These are phyloP conservation scores for Ilyonectria mors-panacis DNA, from an alignment of 2,329 filamentous ascomycete species.

Conservation along the genomic window DNA sequence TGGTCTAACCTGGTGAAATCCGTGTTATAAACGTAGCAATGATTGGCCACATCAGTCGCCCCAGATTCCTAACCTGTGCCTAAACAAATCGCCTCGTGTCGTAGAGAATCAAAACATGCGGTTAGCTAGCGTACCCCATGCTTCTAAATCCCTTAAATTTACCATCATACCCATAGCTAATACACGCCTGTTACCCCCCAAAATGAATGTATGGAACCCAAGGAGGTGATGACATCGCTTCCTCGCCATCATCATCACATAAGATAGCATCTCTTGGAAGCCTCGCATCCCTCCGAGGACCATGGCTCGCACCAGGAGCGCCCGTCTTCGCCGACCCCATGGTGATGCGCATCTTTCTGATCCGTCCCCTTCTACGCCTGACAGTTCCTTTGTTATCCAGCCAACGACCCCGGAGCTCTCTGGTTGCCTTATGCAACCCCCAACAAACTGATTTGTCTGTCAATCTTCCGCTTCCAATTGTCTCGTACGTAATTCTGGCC, in stretches of 20 bases:
- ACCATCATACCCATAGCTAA: neutral
- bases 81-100: no score
- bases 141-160: neutral
- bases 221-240: neutral
- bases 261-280: neutral
- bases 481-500: conserved; percentile 7
- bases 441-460: conserved; percentile 10
- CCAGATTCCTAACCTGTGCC: no score
- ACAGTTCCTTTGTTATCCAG: neutral
- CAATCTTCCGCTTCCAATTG: neutral
- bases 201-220: neutral
- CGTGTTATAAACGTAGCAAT: no score
- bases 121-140: no score
- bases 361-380: neutral
- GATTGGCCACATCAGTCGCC: no score
- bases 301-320: neutral
- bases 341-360: neutral
- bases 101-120: no score
- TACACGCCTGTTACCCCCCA: neutral
- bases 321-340: neutral
- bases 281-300: neutral
- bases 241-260: neutral
- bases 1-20: no score
- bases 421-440: conserved; percentile 8
- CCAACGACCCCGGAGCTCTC: neutral